Base-by-base conservation (phyloP, 805 yeast species). In the Isabelozyma gotoi region DNA sequence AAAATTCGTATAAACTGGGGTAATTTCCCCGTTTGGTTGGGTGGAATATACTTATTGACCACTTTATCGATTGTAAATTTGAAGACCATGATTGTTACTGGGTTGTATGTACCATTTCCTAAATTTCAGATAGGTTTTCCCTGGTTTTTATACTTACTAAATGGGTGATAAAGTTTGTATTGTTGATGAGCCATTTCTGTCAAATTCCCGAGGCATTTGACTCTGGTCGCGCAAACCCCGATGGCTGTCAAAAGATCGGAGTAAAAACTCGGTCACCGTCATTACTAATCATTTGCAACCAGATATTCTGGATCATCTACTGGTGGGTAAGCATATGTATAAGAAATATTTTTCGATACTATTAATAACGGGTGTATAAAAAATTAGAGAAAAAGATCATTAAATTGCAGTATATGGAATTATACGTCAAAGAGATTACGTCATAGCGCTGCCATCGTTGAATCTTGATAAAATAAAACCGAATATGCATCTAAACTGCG, bases 61-160 rank as follows among this genome's bases (percentile, higher is more conserved):
- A 57, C 43, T 8, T 57, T 55, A 46, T 71, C 75, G 5, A 71
- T 61, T 2, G 66, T 64, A 48, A 71, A 71, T 38, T 63, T 68
- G 56, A 69, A 70, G 19, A 67, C 68, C 68, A 63, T 64, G 16
- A 11, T 38, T 34, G 7, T 4, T 24, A 15, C 2, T 37, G 17
- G 18, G 4, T 14, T 6, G 15, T 11, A 24, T 3, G 29, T 24
- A 24, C 12, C 29, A 24, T 24, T 24, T 24, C 29, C 29, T 24
- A 24, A 24, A 24, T n/a, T 24, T 1, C 29, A 24, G 29, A 4
- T 24, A 10, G 4, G 8, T 24, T 24, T 10, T 10, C 29, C 12
- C 7, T 7, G 10, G n/a, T n/a, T 24, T 24, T 10, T 24, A 24
- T 24, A 24, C 12, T 10, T 10, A 24, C 8, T 10, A 24, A 7